Evolutionary conservation across 176 grass and related monocot species (phyloP), one percentile per base, ranked within the genome.

Genomic region (Musa itinerans): DNA sequence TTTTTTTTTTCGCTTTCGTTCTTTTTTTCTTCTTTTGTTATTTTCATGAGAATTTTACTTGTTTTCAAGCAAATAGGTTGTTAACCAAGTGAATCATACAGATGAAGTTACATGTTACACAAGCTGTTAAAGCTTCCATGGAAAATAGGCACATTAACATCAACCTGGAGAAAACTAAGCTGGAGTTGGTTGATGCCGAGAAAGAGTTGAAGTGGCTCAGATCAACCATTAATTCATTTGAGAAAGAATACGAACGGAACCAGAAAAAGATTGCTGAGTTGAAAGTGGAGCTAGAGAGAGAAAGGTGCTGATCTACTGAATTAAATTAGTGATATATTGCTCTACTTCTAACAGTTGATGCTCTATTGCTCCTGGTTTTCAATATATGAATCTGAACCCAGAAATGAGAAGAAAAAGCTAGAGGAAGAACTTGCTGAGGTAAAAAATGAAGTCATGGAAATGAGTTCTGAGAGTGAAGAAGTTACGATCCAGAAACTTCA

Each of bases 131-230:
- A 89, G 64, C 79, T 75, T 93, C 86, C 57, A 56, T 70, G n/a
- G 94, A 98, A 75, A 93, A 82, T 72, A 92, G 84, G 50, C 86
- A 93, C 81, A 58, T 89, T 78, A 78, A 65, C 53, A 86, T 91
- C 63, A 93, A 69, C 79, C 29, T 91, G 79, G 90, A 98, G 56
- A 89, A 78, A 83, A 86, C 79, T 77, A 74, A 71, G 24, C 24
- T 88, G 53, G 90, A 98, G 78, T 69, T 93, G 62, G 86, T 78
- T 50, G 85, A 91, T 75, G 81, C 88, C 52, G 94, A 98, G 80
- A 98, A 87, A 82, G 90, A 93, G 81, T 65, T 89, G 74, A 98
- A 91, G 84, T 93, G 84, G 86, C 90, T 98, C 72, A 78, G 82
- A 50, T 91, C 86, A 53, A 65, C 91, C 48, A 80, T 89, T 79